Conservation (phyloP, 2,329 filamentous ascomycete species). For the Fusarium sp. region DNA sequence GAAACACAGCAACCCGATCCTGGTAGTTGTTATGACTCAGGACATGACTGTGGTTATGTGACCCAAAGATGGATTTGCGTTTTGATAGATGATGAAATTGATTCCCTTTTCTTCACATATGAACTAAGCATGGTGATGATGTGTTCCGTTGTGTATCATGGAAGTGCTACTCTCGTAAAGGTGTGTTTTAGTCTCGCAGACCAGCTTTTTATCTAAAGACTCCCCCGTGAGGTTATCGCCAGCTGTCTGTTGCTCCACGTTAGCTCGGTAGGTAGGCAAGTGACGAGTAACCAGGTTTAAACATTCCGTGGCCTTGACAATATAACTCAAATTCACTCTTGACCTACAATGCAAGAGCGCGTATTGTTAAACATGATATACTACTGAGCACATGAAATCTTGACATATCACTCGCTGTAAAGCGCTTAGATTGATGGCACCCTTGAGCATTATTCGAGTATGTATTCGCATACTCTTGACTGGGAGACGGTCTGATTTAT, state of each 20-base stretch:
- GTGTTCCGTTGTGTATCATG: neutral
- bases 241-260: neutral
- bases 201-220: neutral
- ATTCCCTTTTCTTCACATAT: slow-evolving; percentile 41
- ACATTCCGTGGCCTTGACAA: no score
- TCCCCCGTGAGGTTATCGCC: neutral
- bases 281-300: no score
- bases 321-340: no score
- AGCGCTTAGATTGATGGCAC: neutral
- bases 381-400: no score
- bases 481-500: neutral
- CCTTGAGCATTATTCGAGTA: neutral
- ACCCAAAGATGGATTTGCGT: slow-evolving; percentile 36
- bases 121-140: neutral
- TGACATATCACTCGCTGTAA: neutral
- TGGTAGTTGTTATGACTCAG: slow-evolving; percentile 25
- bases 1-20: slow-evolving; percentile 32
- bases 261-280: no score
- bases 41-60: slow-evolving; percentile 22
- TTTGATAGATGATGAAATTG: slow-evolving; percentile 51
- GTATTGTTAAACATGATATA: no score
- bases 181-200: neutral
- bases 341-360: no score
- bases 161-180: neutral
- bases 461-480: neutral